A percentile compares a stretch with the other conserved stretches of the same genome.
Conservation (phyloP, 2,329 filamentous ascomycete genomes). For the Zymoseptoria tritici region DNA sequence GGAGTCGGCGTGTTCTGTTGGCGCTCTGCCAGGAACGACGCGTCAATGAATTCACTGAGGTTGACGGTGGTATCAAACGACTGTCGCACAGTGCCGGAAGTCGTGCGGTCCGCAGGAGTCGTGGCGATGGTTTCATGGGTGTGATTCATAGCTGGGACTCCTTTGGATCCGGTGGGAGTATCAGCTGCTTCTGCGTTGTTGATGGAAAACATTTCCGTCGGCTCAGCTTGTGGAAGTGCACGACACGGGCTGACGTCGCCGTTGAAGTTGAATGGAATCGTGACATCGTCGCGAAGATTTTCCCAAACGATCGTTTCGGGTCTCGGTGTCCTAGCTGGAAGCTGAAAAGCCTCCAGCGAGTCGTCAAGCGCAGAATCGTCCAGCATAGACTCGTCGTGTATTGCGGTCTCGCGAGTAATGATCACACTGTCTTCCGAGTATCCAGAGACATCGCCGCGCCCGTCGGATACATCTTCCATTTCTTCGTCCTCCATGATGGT, state of each 20-base stretch:
- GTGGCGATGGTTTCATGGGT: not conserved
- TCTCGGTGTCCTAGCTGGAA: slow-evolving; percentile 7
- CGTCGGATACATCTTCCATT: slow-evolving; percentile 5
- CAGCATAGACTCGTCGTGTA: slow-evolving; percentile 1
- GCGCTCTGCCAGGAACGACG: slow-evolving; percentile 17
- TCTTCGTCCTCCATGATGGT: slow-evolving; percentile 12
- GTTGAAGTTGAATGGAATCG: slow-evolving; percentile 26
- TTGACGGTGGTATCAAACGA: slow-evolving; percentile 19
- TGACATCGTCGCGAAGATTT: slow-evolving; percentile 23
- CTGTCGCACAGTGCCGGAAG: not conserved
- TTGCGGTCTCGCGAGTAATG: slow-evolving; percentile 3
- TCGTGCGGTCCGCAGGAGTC: not conserved
- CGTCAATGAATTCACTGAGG: slow-evolving; percentile 27
- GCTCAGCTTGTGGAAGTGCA: slow-evolving; percentile 8
- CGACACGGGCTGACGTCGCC: slow-evolving; percentile 10
- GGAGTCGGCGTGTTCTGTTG: not conserved
- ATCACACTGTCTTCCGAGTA: slow-evolving; percentile 15
- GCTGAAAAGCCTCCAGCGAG: slow-evolving; percentile 1
- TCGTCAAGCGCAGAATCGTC: not conserved
- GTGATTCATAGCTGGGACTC: not conserved
- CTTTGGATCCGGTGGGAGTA: not conserved
- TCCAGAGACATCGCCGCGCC: slow-evolving; percentile 5
- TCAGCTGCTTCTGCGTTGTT: not conserved
- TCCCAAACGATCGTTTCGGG: slow-evolving; percentile 27
- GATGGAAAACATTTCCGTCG: slow-evolving; percentile 7